Evolutionary conservation across 75 land plant genomes (phyloP).

Genomic region (Larix kaempferi): DNA sequence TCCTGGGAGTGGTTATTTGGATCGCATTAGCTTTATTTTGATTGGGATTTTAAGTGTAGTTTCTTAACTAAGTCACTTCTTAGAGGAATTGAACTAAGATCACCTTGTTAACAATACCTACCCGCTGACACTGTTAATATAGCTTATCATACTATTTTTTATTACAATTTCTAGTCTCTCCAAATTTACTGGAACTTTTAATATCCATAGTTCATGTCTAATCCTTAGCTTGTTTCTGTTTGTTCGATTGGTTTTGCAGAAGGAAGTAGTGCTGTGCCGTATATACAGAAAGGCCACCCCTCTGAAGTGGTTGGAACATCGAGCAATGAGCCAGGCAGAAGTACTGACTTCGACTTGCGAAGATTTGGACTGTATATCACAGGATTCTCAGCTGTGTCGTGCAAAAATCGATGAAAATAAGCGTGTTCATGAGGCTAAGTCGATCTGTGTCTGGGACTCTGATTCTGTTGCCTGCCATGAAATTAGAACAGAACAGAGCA

Average conservation of each 20-base stretch:
- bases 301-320: conserved; percentile 47
- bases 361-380: neutral
- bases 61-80: no score
- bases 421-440: no score
- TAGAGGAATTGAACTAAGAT: no score
- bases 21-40: no score
- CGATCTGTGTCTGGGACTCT: no score
- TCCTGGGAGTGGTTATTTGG: no score
- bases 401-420: neutral
- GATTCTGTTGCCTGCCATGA: no score
- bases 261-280: conserved; percentile 58
- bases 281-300: conserved; percentile 62
- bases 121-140: no score
- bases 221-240: neutral
- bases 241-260: conserved; percentile 17
- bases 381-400: neutral
- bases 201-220: neutral
- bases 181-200: neutral
- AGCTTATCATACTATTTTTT: neutral
- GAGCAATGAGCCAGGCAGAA: conserved; percentile 6
- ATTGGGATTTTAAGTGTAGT: no score
- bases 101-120: no score
- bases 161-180: neutral
- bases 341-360: neutral
- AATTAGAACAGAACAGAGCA: neutral